Evolutionary conservation across 257 asterid species (phyloP).

Genomic region (Solanum medicagineum): DNA sequence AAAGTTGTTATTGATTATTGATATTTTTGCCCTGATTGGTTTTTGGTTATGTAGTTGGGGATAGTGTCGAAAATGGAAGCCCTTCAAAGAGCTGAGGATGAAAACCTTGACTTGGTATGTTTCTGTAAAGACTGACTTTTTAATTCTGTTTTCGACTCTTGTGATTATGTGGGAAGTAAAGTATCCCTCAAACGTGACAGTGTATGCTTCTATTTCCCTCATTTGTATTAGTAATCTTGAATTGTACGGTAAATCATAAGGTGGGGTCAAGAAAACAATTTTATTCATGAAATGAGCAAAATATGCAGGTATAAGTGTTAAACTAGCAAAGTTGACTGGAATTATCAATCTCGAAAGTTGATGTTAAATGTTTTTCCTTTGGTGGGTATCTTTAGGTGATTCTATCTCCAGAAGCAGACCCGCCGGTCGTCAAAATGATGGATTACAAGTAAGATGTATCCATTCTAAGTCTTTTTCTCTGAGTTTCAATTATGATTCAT

Average conservation of each 20-base stretch:
- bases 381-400: conserved; percentile 50
- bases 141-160: neutral
- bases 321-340: neutral
- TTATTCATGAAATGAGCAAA: neutral
- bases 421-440: conserved; percentile 91
- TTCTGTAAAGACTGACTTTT: neutral
- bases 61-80: conserved; percentile 70
- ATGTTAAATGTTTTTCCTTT: neutral
- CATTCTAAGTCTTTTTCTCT: neutral
- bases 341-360: neutral
- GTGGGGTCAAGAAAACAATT: neutral
- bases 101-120: conserved; percentile 92
- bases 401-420: conserved; percentile 90
- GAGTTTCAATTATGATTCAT: neutral
- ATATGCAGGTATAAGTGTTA: neutral
- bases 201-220: neutral
- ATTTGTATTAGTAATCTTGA: neutral
- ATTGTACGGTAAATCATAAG: neutral
- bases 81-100: conserved; percentile 79
- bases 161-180: neutral
- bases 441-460: conserved; percentile 69
- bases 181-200: neutral
- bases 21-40: conserved; percentile 1
- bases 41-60: conserved; percentile 49
- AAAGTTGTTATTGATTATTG: neutral